These are phyloP conservation scores for Aschersonia sp. DNA, from an alignment of 2,329 filamentous ascomycete genomes.

Conservation along the genomic window DNA sequence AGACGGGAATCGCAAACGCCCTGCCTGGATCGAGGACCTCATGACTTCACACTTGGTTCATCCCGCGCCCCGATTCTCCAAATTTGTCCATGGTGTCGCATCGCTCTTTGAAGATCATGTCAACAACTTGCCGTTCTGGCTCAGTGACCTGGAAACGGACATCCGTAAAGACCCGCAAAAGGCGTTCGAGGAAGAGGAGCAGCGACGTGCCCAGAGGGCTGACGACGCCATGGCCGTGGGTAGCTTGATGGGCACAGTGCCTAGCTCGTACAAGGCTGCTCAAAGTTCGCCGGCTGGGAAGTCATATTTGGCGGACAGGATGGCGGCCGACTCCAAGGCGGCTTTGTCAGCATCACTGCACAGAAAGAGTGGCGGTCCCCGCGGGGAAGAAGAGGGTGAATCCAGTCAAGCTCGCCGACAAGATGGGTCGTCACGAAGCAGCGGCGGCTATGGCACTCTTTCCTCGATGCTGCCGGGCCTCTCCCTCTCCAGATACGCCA, in stretches of 20 bases:
- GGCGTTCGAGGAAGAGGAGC: slow-evolving; percentile 84
- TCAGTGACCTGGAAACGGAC: slow-evolving; percentile 79
- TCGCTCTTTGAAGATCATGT: slow-evolving; percentile 91
- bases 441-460: slow-evolving; percentile 37
- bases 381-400: slow-evolving; percentile 21
- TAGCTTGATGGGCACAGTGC: slow-evolving; percentile 58
- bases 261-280: slow-evolving; percentile 39
- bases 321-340: slow-evolving; percentile 29
- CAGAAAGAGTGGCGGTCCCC: slow-evolving; percentile 10
- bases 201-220: slow-evolving; percentile 63
- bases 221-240: slow-evolving; percentile 85
- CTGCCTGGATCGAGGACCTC: slow-evolving; percentile 80
- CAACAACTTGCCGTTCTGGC: slow-evolving; percentile 93
- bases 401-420: slow-evolving; percentile 19
- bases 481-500: slow-evolving; percentile 64
- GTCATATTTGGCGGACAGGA: slow-evolving; percentile 45
- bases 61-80: slow-evolving; percentile 80
- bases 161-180: slow-evolving; percentile 85
- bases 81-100: slow-evolving; percentile 89
- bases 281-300: slow-evolving; percentile 54
- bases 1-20: slow-evolving; percentile 49
- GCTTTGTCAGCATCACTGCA: slow-evolving; percentile 14
- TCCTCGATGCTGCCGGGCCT: slow-evolving; percentile 69
- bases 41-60: slow-evolving; percentile 90
- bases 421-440: slow-evolving; percentile 12